Conservation (phyloP, 106 monocot genomes). For the Dendrobium officinale region DNA sequence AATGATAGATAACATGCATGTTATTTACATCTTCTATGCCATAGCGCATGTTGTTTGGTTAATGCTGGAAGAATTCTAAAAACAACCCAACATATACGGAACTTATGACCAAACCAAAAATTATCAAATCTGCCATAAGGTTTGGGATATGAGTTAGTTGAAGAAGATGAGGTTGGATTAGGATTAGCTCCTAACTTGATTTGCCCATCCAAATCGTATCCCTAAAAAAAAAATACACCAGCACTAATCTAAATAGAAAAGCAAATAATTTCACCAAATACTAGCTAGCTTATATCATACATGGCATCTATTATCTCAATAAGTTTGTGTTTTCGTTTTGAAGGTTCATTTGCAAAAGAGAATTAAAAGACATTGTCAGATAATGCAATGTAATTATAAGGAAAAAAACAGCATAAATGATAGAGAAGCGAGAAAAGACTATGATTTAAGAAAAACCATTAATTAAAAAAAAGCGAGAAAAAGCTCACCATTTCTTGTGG, state of each 20-base stretch:
- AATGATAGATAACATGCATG: not conserved
- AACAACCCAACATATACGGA: not conserved
- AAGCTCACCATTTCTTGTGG: not conserved
- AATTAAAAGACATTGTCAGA: not conserved
- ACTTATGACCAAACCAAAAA: not conserved
- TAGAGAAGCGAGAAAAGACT: not conserved
- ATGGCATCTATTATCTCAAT: conserved; percentile 2
- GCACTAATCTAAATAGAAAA: not conserved
- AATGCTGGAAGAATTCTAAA: not conserved
- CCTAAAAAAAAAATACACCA: not conserved
- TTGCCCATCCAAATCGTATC: not conserved
- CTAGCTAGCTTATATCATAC: not conserved
- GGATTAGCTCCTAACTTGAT: not conserved
- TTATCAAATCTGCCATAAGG: not conserved
- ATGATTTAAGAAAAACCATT: too few species aligned
- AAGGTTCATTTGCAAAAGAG: not conserved
- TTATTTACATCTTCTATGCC: not conserved
- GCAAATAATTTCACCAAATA: not conserved
- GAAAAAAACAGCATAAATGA: not conserved
- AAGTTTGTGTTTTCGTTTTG: not conserved
- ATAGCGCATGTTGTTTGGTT: not conserved
- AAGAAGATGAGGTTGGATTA: not conserved
- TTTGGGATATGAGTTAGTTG: not conserved
- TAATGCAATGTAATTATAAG: not conserved
- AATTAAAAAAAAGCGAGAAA: not conserved